Base-by-base conservation (phyloP, 768 basidiomycete species). In the Cystobasidium onofrii region DNA sequence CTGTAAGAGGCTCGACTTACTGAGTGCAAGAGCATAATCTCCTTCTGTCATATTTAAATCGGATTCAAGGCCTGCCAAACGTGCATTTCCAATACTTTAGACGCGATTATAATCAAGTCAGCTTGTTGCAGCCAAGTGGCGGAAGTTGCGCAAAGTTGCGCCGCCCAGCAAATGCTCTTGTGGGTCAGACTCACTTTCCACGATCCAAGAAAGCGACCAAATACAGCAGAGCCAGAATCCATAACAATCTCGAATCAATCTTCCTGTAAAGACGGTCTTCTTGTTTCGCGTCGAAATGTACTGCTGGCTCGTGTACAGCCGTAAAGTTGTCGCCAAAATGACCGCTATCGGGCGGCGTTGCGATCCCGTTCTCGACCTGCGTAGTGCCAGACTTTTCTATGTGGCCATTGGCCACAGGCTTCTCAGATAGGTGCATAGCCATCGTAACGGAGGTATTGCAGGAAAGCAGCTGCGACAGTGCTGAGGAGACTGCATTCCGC, bases 11-110 rank as follows among this genome's bases (percentile, higher is more conserved):
- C 13, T 54, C 34, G n/a, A 33, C 65, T 3, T 67, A 67, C 65
- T 67, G 20, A 74, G 70, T 3, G 75, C 74, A 6, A 76, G 55
- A 23, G 74, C 73, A 71, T 74, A 78, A n/a, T 77, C 61, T 25
- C 73, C 69, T 23, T 69, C 71, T 17, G 1, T 43, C 76, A 78
- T 77, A 27, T 70, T 60, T 15, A 78, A 65, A 27, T 78, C 78
- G 33, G 23, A 44, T 36, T 78, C 78, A 46, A 78, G 75, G 0
- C 76, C 76, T 39, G 65, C 50, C 50, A 75, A 20, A 1, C 76
- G 33, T 0, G 75, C 73, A 66, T 73, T 75, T 1, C 75, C 75
- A 39, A 77, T 77, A 41, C 75, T 77, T 4, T 64, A 71, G 1
- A 52, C 7, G 43, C 34, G 25, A 41, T n/a, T 9, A 31, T 25